phyloP scores from a whole-genome alignment of 176 grass and related monocot genomes.

The Eragrostis curvula region DNA sequence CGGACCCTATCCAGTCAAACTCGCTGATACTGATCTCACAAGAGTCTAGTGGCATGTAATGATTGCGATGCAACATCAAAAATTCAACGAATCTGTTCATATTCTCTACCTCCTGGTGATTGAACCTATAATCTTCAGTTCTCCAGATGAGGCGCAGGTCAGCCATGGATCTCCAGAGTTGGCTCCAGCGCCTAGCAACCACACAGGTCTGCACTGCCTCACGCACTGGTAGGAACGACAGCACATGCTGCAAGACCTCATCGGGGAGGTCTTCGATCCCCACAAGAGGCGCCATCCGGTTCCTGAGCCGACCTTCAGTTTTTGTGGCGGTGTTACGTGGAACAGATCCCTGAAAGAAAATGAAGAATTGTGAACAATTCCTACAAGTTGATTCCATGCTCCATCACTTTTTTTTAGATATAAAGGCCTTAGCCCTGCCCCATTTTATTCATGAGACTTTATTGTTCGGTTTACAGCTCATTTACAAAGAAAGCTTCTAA shows the following conservation, averaged over 20 bases:
- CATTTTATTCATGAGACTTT: too few relatives aligned
- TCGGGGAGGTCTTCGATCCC: constrained; percentile 15
- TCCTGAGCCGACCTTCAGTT: not conserved
- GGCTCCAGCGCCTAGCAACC: constrained; percentile 11
- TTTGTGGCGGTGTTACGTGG: not conserved
- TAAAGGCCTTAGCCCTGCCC: too few relatives aligned
- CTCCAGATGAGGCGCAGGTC: constrained; percentile 1
- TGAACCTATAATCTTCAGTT: too few relatives aligned
- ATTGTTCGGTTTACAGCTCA: too few relatives aligned
- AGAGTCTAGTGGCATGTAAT: not conserved
- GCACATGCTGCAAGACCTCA: constrained; percentile 35
- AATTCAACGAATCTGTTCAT: not conserved
- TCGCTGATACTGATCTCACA: not conserved
- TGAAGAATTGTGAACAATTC: too few relatives aligned
- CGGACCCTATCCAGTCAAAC: too few relatives aligned
- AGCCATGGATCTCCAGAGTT: constrained; percentile 42
- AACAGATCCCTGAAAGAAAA: too few relatives aligned
- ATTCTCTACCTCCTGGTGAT: not conserved
- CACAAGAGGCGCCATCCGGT: not conserved
- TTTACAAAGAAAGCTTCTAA: too few relatives aligned
- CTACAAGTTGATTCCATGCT: too few relatives aligned
- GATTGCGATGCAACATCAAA: not conserved
- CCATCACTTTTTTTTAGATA: too few relatives aligned
- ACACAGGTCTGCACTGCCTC: constrained; percentile 34
- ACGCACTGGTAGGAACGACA: constrained; percentile 5